These are phyloP conservation scores for Mycena polygramma DNA, from an alignment of 768 basidiomycete species.

Conservation along the genomic window DNA sequence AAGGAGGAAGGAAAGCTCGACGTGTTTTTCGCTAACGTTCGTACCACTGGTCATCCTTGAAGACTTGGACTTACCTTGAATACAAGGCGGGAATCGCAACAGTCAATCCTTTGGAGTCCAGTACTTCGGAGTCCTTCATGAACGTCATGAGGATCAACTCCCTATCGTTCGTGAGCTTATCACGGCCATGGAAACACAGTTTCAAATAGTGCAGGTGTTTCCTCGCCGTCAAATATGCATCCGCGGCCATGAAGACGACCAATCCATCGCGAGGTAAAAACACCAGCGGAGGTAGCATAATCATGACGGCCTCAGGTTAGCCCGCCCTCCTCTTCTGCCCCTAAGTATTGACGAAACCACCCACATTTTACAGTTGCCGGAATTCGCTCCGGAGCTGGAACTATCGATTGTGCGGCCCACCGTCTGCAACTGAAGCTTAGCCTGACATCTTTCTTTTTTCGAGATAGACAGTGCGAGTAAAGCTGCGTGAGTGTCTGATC, in stretches of 20 bases:
- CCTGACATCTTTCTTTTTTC: not conserved
- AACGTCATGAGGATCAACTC: conserved; percentile 83
- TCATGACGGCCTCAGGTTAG: conserved; percentile 87
- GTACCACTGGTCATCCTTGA: conserved; percentile 36
- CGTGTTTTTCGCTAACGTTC: conserved; percentile 95
- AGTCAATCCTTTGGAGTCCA: conserved; percentile 59
- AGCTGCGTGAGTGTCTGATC: conserved; percentile 75
- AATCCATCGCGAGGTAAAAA: conserved; percentile 79
- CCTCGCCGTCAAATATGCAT: conserved; percentile 89
- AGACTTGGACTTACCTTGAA: conserved; percentile 10
- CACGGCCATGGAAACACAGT: not conserved
- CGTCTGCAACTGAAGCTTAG: not conserved
- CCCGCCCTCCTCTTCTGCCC: not conserved
- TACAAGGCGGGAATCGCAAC: conserved; percentile 77
- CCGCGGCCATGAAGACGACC: conserved; percentile 81
- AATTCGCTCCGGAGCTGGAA: conserved; percentile 83
- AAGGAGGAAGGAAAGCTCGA: conserved; percentile 89
- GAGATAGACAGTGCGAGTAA: conserved; percentile 89
- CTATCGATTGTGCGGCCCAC: conserved; percentile 77
- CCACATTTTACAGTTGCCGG: conserved; percentile 74
- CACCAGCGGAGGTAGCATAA: conserved; percentile 82
- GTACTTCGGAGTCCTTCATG: conserved; percentile 76
- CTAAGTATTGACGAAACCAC: conserved; percentile 10
- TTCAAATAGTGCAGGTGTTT: conserved; percentile 73
- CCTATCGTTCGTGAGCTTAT: conserved; percentile 57